Base-by-base conservation (phyloP, 257 asterid species). In the Plectranthus barbatus region DNA sequence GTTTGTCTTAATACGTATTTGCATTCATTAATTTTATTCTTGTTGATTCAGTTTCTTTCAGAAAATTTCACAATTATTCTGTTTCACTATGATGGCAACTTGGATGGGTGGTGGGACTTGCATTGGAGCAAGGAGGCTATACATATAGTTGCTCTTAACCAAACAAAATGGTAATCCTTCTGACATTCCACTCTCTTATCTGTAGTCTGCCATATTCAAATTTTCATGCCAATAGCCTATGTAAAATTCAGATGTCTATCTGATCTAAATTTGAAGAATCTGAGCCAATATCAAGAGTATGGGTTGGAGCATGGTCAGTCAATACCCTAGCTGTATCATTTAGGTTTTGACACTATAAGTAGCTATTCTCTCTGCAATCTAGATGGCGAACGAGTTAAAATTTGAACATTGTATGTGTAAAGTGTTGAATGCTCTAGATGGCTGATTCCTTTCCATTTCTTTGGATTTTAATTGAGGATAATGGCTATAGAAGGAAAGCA, bases 51-150 rank as follows among this genome's bases (percentile, higher is more conserved):
- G 97, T 90, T 90, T 87, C 92, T 87, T 85, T 72, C 95, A 81
- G 95, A 79, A 76, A 90, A 85, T 67, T 90, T 90, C 76, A 83
- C 95, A 19, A 74, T 87, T 55, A 78, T 85, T 55, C 80, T 90
- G 60, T 90, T 90, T 83, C 97, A 90, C 69, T 90, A 90, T 60
- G 97, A 90, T 77, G 95, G 95, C 33, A 77, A 81, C 45, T 79
- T 90, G 83, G 89, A 87, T 72, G 97, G 88, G 56, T 90, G 97
- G 97, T 62, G 79, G 85, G 84, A 87, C 73, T 76, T 90, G 70
- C 77, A 64, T 66, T 90, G 97, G 97, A 85, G 95, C 77, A 85
- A 68, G 74, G 73, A 76, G 60, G 95, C 94, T 71, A 61, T 81
- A 62, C 97, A 90, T 73, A 76, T 90, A 68, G 92, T 85, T 64